Percentiles rank a stretch among this genome's conserved stretches.
Conservation (phyloP, 805 yeast genomes). For the Kazachstania africana region DNA sequence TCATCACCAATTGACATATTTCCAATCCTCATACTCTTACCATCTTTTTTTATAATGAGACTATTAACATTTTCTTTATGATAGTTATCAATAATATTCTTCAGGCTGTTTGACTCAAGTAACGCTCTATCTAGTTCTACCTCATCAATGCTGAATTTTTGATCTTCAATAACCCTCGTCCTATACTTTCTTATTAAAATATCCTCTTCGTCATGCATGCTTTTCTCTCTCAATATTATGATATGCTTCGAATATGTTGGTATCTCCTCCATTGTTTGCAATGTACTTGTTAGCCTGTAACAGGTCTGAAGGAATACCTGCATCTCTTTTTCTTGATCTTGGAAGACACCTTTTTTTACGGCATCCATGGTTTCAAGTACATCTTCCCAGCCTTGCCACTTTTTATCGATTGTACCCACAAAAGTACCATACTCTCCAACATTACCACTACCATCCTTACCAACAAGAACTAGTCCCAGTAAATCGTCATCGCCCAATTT, state of each 20-base stretch:
- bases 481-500: conserved; percentile 29
- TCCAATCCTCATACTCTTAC: no score
- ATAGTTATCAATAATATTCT: conserved; percentile 2
- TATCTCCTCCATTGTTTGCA: not conserved
- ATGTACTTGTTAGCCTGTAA: conserved; percentile 9
- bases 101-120: not conserved
- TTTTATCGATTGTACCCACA: conserved; percentile 33
- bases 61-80: conserved; percentile 4
- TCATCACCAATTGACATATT: no score
- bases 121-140: no score
- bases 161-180: no score
- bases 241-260: not conserved
- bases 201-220: no score
- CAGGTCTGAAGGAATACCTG: conserved; percentile 16
- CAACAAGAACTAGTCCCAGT: conserved; percentile 38
- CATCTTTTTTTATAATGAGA: no score
- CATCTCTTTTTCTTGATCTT: conserved; percentile 8
- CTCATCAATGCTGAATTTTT: no score
- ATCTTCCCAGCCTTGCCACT: conserved; percentile 41
- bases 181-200: no score
- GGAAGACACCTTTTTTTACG: conserved; percentile 9
- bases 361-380: conserved; percentile 30
- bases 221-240: not conserved
- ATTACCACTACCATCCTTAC: conserved; percentile 32
- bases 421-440: conserved; percentile 30